Base-by-base conservation (phyloP, 1,284 basidiomycete genomes). In the Rhodofomes roseus region DNA sequence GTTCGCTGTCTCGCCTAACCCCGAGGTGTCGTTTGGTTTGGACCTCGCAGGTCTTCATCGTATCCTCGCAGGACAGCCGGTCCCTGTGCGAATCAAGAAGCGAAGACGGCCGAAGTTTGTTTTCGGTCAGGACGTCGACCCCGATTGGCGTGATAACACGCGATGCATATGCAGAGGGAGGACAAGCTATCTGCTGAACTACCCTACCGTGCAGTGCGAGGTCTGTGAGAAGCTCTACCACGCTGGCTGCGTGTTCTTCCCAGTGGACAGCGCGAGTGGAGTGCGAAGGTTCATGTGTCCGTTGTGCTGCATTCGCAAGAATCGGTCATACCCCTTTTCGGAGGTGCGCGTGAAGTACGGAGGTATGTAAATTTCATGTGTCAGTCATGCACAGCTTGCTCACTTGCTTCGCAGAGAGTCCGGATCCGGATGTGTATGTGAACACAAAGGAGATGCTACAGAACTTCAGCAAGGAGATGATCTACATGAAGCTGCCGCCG, bases 21-120 rank as follows among this genome's bases (percentile, higher is more conserved):
- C 85, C 0, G 89, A 92, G 55, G 80, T 90, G 1, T 92, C 89
- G 1, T 92, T 86, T 64, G 90, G 90, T 11, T 76, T 92, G 23
- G 90, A 92, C 68, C 80, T 92, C 16, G 89, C 90, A 44, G 86
- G 89, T 14, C 71, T 92, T 52, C 90, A 92, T 72, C 86, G 90
- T 14, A 85, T 91, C 58, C 79, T 92, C 23, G 90, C 90, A 22
- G 82, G 81, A 36, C 83, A 86, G 61, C 86, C 88, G 43, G 70
- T 77, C 27, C 74, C 80, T 0, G 70, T 77, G 36, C 75, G 78
- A 20, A 71, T 78, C 58, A 82, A 81, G 78, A 90, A 89, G 74
- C 79, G 84, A 54, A 79, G 85, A 59, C 81, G 85, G 34, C 86
- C 87, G 9, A 86, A 84, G 61, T 88, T 93, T 65, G 80, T 79